phyloP scores from a whole-genome alignment of 202 grass and related monocot genomes.

The Schoenoplectus triqueter region DNA sequence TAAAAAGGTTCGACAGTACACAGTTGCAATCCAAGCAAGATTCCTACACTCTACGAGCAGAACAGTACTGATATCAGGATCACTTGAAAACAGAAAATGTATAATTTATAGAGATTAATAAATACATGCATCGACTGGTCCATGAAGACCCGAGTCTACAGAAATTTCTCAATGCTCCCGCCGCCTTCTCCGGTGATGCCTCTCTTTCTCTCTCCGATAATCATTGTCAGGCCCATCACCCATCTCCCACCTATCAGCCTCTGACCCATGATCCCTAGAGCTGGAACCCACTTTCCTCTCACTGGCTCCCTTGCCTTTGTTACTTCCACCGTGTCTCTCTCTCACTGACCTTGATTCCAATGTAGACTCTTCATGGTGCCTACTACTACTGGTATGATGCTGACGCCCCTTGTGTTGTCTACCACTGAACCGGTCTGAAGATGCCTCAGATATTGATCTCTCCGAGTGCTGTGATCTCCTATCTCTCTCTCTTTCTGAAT shows the following conservation, averaged over 20 bases:
- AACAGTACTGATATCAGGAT: slow-evolving; percentile 20
- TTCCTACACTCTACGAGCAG: slow-evolving; percentile 8
- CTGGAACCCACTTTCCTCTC: slow-evolving; percentile 36
- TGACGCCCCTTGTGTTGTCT: slow-evolving; percentile 33
- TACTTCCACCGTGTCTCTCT: slow-evolving; percentile 11
- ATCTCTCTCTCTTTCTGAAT: slow-evolving; percentile 46
- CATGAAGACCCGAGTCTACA: slow-evolving; percentile 1
- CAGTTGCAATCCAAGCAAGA: neutral
- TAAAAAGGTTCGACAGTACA: slow-evolving; percentile 24
- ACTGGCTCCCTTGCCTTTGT: slow-evolving; percentile 43
- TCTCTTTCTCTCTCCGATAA: slow-evolving; percentile 45
- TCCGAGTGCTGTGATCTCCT: slow-evolving; percentile 39
- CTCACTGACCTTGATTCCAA: slow-evolving; percentile 24
- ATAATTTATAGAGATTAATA: slow-evolving; percentile 8
- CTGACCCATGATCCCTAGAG: slow-evolving; percentile 34
- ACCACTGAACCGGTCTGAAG: slow-evolving; percentile 29
- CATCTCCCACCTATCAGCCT: slow-evolving; percentile 54
- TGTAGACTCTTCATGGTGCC: slow-evolving; percentile 35
- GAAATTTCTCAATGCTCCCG: slow-evolving; percentile 37
- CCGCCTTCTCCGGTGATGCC: slow-evolving; percentile 41
- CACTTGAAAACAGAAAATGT: slow-evolving; percentile 3
- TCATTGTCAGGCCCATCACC: slow-evolving; percentile 47
- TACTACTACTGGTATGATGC: slow-evolving; percentile 29
- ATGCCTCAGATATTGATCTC: slow-evolving; percentile 46
- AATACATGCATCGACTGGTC: slow-evolving; percentile 28